Conservation (phyloP, 129 eudicot genomes). For the Lactuca saligna region DNA sequence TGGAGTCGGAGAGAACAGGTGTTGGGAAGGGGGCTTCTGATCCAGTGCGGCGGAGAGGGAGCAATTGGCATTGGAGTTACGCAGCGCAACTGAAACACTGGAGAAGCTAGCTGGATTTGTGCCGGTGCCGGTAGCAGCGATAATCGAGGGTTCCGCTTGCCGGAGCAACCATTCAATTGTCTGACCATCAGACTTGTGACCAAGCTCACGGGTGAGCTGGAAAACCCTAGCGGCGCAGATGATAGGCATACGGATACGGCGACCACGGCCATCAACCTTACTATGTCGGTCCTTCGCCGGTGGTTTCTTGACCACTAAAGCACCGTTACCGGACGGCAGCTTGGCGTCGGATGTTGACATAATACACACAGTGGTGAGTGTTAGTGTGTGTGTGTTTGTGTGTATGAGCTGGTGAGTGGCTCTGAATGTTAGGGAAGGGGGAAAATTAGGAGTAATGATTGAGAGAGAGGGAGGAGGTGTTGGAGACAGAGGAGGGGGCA, state of each 20-base stretch:
- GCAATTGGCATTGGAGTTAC: conserved; percentile 27
- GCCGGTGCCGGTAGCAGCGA: conserved; percentile 71
- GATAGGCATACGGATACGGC: conserved; percentile 81
- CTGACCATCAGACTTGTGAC: conserved; percentile 75
- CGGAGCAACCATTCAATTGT: conserved; percentile 80
- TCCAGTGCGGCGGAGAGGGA: conserved; percentile 42
- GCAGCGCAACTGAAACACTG: conserved; percentile 39
- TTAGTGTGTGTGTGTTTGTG: background rate
- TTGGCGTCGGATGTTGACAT: conserved; percentile 6
- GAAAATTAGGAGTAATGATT: conserved; percentile 3
- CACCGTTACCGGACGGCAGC: conserved; percentile 22
- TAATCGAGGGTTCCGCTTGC: conserved; percentile 74
- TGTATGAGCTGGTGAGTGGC: conserved; percentile 7
- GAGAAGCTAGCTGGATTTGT: conserved; percentile 66
- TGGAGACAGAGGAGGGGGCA: conserved; percentile 1
- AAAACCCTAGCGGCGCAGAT: conserved; percentile 65
- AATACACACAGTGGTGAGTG: background rate
- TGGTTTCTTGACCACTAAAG: conserved; percentile 50
- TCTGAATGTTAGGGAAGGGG: background rate
- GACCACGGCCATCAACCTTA: conserved; percentile 79
- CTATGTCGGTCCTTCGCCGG: conserved; percentile 90
- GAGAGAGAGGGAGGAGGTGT: background rate
- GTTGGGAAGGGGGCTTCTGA: conserved; percentile 38
- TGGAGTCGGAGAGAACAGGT: conserved; percentile 33
- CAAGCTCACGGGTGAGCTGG: conserved; percentile 41